Evolutionary conservation across 805 yeast species (phyloP).

Genomic region (Naumovozyma baii): DNA sequence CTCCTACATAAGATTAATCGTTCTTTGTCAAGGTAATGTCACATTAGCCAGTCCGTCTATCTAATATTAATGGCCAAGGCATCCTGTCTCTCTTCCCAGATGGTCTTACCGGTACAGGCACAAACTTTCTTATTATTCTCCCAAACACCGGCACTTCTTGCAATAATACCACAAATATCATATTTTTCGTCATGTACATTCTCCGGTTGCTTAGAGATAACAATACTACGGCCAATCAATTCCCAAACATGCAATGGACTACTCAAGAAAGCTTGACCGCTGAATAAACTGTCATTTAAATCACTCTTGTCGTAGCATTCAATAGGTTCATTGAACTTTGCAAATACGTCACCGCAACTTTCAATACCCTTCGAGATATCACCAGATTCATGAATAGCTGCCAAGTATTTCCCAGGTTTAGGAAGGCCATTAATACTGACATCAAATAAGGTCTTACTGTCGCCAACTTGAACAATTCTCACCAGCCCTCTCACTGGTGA

Average conservation of each 20-base stretch:
- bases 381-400: constrained; percentile 61
- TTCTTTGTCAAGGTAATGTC: too few species aligned
- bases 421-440: constrained; percentile 63
- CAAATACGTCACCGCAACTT: constrained; percentile 49
- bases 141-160: constrained; percentile 96
- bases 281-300: constrained; percentile 26
- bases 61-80: constrained; percentile 37
- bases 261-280: constrained; percentile 39
- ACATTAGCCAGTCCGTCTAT: constrained; percentile 1
- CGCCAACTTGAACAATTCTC: constrained; percentile 62
- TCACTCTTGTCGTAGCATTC: constrained; percentile 30
- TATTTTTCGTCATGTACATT: constrained; percentile 23
- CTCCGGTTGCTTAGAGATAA: constrained; percentile 22
- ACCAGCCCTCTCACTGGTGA: constrained; percentile 67
- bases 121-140: constrained; percentile 90
- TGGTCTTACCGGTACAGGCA: constrained; percentile 87
- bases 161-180: constrained; percentile 74
- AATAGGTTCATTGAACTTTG: constrained; percentile 26
- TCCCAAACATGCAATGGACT: constrained; percentile 41
- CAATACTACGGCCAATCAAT: constrained; percentile 57
- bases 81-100: constrained; percentile 89
- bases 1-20: too few species aligned
- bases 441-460: constrained; percentile 52
- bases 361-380: constrained; percentile 65
- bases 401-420: constrained; percentile 54